Percentiles rank a stretch among this genome's conserved stretches.
phyloP scores from a whole-genome alignment of 257 asterid genomes.

The Phtheirospermum japonicum region DNA sequence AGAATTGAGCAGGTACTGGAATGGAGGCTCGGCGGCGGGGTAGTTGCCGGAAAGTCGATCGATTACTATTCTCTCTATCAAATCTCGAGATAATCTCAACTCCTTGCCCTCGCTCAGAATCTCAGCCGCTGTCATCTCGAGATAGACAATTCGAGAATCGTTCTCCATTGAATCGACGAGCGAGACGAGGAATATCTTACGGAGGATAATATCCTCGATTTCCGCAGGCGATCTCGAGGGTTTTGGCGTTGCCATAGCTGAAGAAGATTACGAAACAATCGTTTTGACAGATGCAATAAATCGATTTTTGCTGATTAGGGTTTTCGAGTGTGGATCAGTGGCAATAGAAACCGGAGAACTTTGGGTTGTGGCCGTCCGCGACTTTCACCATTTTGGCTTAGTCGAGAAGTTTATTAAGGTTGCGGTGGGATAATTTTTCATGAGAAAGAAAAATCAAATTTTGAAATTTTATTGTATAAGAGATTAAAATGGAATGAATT shows the following conservation, averaged over 20 bases:
- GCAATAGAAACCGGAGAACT: background rate
- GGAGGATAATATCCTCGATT: constrained; percentile 86
- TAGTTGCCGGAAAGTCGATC: constrained; percentile 78
- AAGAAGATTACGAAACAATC: constrained; percentile 10
- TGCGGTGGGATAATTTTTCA: too few species aligned
- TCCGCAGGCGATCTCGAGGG: constrained; percentile 67
- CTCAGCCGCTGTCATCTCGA: constrained; percentile 87
- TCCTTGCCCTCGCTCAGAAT: constrained; percentile 78
- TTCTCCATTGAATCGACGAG: constrained; percentile 68
- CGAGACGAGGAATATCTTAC: constrained; percentile 70
- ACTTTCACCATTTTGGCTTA: background rate
- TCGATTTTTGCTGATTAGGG: constrained; percentile 14
- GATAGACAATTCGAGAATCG: constrained; percentile 63
- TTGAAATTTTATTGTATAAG: too few species aligned
- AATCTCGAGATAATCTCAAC: constrained; percentile 62
- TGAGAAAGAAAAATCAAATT: too few species aligned
- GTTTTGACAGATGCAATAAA: background rate
- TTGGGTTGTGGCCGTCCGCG: constrained; percentile 18
- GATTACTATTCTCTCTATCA: constrained; percentile 76
- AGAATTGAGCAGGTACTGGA: constrained; percentile 58
- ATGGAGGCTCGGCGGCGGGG: constrained; percentile 70
- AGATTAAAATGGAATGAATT: too few species aligned
- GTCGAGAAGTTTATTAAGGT: background rate
- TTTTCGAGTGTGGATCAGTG: constrained; percentile 31
- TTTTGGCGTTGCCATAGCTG: constrained; percentile 67